Evolutionary conservation across 2,329 filamentous ascomycete species (phyloP), one percentile per base, ranked within the genome.

Genomic region (Cladosporium sp.): DNA sequence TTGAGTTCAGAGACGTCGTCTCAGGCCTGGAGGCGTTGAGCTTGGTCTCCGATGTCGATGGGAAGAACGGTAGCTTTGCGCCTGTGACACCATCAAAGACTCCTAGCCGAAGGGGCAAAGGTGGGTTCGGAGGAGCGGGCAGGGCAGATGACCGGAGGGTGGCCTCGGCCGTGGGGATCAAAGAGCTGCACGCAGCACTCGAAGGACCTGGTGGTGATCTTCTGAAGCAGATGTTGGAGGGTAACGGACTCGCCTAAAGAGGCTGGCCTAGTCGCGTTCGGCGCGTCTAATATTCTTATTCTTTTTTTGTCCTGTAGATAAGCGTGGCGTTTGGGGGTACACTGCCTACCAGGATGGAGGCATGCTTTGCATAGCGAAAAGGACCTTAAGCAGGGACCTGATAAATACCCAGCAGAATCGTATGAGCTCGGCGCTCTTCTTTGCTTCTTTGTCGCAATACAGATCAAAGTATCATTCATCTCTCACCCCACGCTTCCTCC

Each of bases 1-100:
- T 91, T 4, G 94, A 99, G 72, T 99, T 99, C 73, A 85, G 91
- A 58, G 94, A 99, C 73, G 92, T 99, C 4, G 80, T 97, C 19
- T 86, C 88, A 35, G 95, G 90, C 65, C 75, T 99, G 53, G 94
- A 99, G 76, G 94, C 92, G 0, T 76, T 96, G 47, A 92, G 90
- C 1, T 77, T 97, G 20, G 81, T 97, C 5, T 80, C 87, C 71
- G 73, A 87, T 75, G 68, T 89, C 76, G 70, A 90, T 81, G 77
- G 89, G 77, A 90, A 83, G 77, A 87, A 78, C 50, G 89, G 84
- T 45, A 89, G 81, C 62, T 86, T 89, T 68, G 66, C 75, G 62
- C 71, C 83, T 42, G 75, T 83, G 32, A 84, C 86, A 61, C 89
- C 90, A 1, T 89, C 81, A 42, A 76, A 83, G 42, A 84, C 86